Conservation (phyloP, 768 basidiomycete genomes). For the Psilocybe cubensis region DNA sequence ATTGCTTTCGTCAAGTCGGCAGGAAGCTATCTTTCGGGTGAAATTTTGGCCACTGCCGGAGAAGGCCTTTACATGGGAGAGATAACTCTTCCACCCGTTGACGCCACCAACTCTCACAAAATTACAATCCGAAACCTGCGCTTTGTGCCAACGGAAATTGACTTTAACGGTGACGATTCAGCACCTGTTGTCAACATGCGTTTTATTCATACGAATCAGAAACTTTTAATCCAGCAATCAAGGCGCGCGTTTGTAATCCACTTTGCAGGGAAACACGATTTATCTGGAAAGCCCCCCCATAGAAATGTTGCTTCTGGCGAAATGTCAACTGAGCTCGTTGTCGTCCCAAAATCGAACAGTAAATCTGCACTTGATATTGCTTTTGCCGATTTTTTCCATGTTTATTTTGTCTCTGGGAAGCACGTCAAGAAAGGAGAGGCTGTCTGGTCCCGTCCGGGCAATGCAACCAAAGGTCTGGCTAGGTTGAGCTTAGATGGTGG, state of each 20-base stretch:
- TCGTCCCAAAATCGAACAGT: constrained; percentile 34
- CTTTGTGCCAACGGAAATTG: constrained; percentile 56
- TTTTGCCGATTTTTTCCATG: constrained; percentile 72
- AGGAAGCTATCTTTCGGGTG: constrained; percentile 62
- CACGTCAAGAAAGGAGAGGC: constrained; percentile 41
- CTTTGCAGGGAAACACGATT: constrained; percentile 47
- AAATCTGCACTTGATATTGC: constrained; percentile 47
- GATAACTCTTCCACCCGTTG: constrained; percentile 47
- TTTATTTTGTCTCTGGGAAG: constrained; percentile 56
- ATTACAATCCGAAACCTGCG: constrained; percentile 51
- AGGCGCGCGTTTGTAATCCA: constrained; percentile 25
- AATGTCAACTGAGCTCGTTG: constrained; percentile 60
- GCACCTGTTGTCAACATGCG: constrained; percentile 49
- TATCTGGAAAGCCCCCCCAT: constrained; percentile 50
- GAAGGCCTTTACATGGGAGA: constrained; percentile 69
- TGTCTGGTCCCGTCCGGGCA: constrained; percentile 74
- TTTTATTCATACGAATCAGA: constrained; percentile 56
- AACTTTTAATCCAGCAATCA: constrained; percentile 61
- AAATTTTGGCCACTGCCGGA: constrained; percentile 65
- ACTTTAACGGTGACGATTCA: constrained; percentile 18
- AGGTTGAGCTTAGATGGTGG: constrained; percentile 76
- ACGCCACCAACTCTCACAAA: constrained; percentile 22
- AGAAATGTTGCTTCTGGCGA: constrained; percentile 55
- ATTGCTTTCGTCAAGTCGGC: constrained; percentile 69
- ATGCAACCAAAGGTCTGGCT: constrained; percentile 61